A percentile compares a stretch with the other conserved stretches of the same genome.
phyloP scores from a whole-genome alignment of 768 basidiomycete species.

The Daedaleopsis sinensis region DNA sequence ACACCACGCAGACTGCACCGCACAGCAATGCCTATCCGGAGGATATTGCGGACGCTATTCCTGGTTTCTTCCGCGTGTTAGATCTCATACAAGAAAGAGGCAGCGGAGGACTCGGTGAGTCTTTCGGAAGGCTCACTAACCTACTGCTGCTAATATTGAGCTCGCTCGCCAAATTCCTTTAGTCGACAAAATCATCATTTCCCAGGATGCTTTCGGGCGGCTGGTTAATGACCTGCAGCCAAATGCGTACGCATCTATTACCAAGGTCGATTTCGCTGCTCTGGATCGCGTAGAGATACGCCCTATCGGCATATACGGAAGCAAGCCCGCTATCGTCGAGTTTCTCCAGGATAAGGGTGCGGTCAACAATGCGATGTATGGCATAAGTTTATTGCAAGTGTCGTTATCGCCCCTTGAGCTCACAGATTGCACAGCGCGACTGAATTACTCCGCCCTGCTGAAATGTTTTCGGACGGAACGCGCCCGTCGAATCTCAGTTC shows the following conservation, averaged over 20 bases:
- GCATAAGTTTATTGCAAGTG: no score
- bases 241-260: constrained; percentile 55
- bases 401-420: no score
- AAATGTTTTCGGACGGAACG: no score
- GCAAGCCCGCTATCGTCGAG: constrained; percentile 49
- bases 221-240: constrained; percentile 54
- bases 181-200: constrained; percentile 70
- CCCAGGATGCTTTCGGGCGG: constrained; percentile 47
- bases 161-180: not conserved
- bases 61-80: constrained; percentile 55
- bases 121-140: not conserved
- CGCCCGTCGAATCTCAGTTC: no score
- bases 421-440: no score
- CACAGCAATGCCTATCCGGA: not conserved
- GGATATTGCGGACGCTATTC: constrained; percentile 31
- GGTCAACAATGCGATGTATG: constrained; percentile 29
- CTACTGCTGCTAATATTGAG: not conserved
- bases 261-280: constrained; percentile 56
- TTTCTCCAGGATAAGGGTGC: constrained; percentile 42
- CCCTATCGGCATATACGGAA: constrained; percentile 62
- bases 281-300: constrained; percentile 50
- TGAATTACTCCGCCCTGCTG: no score
- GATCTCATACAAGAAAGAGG: constrained; percentile 56
- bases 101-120: constrained; percentile 53
- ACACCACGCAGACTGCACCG: no score